phyloP scores from a whole-genome alignment of 176 grass and related monocot species.

The Eremochloa ophiuroides region DNA sequence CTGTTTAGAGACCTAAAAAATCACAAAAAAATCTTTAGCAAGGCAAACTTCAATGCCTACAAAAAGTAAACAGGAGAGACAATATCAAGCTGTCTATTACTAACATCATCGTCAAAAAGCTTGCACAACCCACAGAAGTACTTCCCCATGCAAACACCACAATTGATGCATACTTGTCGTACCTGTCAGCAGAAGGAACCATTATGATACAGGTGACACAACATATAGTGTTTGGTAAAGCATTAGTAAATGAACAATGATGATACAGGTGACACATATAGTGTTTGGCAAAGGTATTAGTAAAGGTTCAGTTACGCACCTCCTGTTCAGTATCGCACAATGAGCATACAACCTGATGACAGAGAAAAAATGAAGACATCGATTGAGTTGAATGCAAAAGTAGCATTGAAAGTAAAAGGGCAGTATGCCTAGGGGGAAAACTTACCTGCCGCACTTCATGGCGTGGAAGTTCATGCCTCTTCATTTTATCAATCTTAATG shows the following conservation, averaged over 20 bases:
- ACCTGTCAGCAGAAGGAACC: conserved; percentile 49
- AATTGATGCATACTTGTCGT: conserved; percentile 66
- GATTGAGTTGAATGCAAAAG: neutral
- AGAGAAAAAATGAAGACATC: neutral
- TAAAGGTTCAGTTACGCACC: conserved; percentile 30
- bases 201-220: conserved; percentile 9
- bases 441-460: conserved; percentile 56
- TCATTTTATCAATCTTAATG: conserved; percentile 44
- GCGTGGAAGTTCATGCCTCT: conserved; percentile 75
- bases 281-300: neutral
- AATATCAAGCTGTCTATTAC: conserved; percentile 22
- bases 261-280: conserved; percentile 5
- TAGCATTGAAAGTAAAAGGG: neutral
- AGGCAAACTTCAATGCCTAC: neutral
- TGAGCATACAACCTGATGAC: conserved; percentile 74
- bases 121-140: conserved; percentile 94
- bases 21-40: conserved; percentile 21
- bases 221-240: neutral
- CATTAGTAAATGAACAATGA: too few relatives aligned
- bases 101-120: conserved; percentile 95
- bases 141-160: conserved; percentile 80
- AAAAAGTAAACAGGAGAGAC: conserved; percentile 1
- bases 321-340: conserved; percentile 84
- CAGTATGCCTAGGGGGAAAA: neutral
- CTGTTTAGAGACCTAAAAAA: conserved; percentile 72